Percentiles rank a stretch among this genome's conserved stretches.
These are phyloP conservation scores for Abrus pulchellus DNA, from an alignment of 306 rosid genomes.

Conservation along the genomic window DNA sequence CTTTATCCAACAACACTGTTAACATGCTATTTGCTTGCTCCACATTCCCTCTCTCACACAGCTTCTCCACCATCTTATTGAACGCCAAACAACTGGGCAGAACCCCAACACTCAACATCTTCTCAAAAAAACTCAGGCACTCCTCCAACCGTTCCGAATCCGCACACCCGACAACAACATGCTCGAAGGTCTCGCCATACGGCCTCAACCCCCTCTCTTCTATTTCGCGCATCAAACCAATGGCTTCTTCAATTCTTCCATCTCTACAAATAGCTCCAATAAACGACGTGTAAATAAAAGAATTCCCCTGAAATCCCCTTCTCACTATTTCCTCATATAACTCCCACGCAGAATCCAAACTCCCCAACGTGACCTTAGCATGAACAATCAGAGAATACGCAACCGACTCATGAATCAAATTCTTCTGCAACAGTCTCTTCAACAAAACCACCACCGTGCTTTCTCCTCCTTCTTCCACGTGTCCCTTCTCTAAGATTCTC, in stretches of 20 bases:
- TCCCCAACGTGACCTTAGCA: slow-evolving; percentile 61
- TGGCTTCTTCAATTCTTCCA: slow-evolving; percentile 68
- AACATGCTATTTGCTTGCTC: slow-evolving; percentile 62
- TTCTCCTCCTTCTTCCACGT: slow-evolving; percentile 40
- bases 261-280: slow-evolving; percentile 67
- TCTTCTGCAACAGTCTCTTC: slow-evolving; percentile 81
- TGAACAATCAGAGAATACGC: slow-evolving; percentile 72
- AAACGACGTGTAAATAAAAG: slow-evolving; percentile 72
- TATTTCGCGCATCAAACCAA: slow-evolving; percentile 67
- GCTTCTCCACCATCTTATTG: slow-evolving; percentile 65
- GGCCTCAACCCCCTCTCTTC: slow-evolving; percentile 66
- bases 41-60: slow-evolving; percentile 63
- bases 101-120: slow-evolving; percentile 66
- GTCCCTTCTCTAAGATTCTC: slow-evolving; percentile 61
- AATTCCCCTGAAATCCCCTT: slow-evolving; percentile 72
- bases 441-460: slow-evolving; percentile 56
- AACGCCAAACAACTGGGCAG: slow-evolving; percentile 73
- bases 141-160: slow-evolving; percentile 55
- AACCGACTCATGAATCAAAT: slow-evolving; percentile 68
- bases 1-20: slow-evolving; percentile 72
- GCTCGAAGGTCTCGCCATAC: slow-evolving; percentile 63
- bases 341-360: slow-evolving; percentile 56
- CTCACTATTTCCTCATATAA: slow-evolving; percentile 68
- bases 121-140: slow-evolving; percentile 60
- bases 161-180: slow-evolving; percentile 71